Conservation (phyloP, 78 protist species). For the Mastigamoeba balamuthi region DNA sequence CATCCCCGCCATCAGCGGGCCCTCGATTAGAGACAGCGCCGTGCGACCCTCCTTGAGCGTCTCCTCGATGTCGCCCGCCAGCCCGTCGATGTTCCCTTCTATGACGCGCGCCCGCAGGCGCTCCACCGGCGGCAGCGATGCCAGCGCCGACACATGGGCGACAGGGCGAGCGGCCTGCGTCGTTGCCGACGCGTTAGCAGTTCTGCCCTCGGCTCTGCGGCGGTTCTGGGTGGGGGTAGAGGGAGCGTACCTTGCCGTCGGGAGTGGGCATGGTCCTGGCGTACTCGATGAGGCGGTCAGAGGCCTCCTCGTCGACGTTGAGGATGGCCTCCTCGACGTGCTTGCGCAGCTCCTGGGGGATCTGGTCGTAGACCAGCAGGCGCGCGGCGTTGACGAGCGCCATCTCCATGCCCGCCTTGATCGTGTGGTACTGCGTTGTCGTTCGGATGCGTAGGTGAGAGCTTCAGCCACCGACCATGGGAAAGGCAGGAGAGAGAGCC, state of each 20-base stretch:
- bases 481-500: background rate
- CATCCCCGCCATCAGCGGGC: conserved; percentile 98
- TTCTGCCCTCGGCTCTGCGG: too few relatives aligned
- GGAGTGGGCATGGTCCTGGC: conserved; percentile 33
- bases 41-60: conserved; percentile 21
- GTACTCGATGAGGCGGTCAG: conserved; percentile 30
- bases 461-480: background rate
- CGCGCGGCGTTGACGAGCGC: conserved; percentile 97
- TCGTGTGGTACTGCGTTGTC: conserved; percentile 71
- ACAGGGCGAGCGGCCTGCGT: background rate
- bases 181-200: background rate
- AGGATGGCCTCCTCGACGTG: too few relatives aligned
- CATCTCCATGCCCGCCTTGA: conserved; percentile 91
- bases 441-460: background rate
- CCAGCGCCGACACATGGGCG: background rate
- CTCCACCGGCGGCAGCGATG: background rate
- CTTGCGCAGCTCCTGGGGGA: conserved; percentile 46
- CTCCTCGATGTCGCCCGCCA: conserved; percentile 89
- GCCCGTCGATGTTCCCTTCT: conserved; percentile 19
- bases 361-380: conserved; percentile 84
- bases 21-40: conserved; percentile 32
- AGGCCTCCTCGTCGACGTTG: conserved; percentile 34
- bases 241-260: too few relatives aligned
- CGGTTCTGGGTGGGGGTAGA: too few relatives aligned
- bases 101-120: background rate